Evolutionary conservation across 305 asterid genomes (phyloP), one percentile per base, ranked within the genome.

Genomic region (Fraxinus ornus): DNA sequence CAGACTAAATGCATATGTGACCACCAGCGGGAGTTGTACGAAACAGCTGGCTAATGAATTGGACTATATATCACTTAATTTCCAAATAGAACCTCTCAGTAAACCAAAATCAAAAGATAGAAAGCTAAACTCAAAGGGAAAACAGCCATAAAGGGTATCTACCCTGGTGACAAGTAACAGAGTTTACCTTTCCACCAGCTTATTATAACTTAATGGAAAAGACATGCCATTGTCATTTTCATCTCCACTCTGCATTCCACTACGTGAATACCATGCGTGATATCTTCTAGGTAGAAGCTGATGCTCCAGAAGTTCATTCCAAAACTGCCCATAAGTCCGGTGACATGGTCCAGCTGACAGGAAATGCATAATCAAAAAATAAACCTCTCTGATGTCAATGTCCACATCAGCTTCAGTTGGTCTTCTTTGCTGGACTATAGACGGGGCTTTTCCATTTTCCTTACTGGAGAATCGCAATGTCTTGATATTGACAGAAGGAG

Each of bases 251-350:
- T 72, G 91, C 83, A 64, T 77, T 68, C 98, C 97, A 81, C 91
- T 86, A 76, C 98, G 94, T 68, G 99, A 96, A 92, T 96, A 91
- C 98, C 98, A 96, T 21, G 99, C 93, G 87, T 96, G 99, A 84
- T 93, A 96, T 90, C 99, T 90, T 90, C 99, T 92, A 32, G 99
- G 98, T 82, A 96, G 84, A 87, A 94, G 99, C 90, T 94, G 97
- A 90, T 94, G 93, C 90, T 96, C 99, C 81, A 91, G 91, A 84
- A 96, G 99, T 91, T 96, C 99, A 90, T 94, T 93, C 98, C 98
- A 93, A 79, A 96, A 86, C 87, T 94, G 98, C 82, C 98, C 98
- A 86, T 88, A 91, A 66, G 98, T 93, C 87, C 94, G 89, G 90
- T 92, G 97, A 88, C 98, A 93, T 68, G 97, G 99, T 81, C 99